Evolutionary conservation across 164 flowering plant genomes (phyloP).

Genomic region (Liriodendron chinense): DNA sequence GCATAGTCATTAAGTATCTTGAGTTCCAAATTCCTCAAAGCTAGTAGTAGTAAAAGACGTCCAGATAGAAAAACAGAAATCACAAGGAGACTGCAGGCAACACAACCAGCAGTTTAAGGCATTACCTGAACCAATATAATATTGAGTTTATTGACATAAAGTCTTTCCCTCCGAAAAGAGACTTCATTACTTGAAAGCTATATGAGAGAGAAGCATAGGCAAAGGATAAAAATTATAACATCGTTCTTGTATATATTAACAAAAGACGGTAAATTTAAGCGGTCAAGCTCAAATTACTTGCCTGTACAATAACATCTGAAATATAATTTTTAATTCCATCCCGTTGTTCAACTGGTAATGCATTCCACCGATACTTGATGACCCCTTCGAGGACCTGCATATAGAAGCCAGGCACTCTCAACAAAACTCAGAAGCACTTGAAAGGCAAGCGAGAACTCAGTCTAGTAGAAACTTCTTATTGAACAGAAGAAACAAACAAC

Average conservation of each 20-base stretch:
- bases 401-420: not conserved
- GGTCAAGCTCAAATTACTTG: conserved; percentile 14
- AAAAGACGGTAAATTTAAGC: not conserved
- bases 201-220: conserved; percentile 5
- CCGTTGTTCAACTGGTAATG: conserved; percentile 88
- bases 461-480: not conserved
- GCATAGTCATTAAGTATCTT: not conserved
- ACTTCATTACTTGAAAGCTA: conserved; percentile 91
- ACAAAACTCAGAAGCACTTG: not conserved
- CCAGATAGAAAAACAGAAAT: not conserved
- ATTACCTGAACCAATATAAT: conserved; percentile 90
- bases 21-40: not conserved
- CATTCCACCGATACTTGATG: conserved; percentile 98
- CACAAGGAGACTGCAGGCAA: not conserved
- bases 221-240: not conserved
- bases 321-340: conserved; percentile 99
- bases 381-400: conserved; percentile 93
- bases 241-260: not conserved
- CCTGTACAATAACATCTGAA: conserved; percentile 97
- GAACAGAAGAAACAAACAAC: not conserved
- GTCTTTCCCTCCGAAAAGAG: conserved; percentile 83
- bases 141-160: conserved; percentile 93
- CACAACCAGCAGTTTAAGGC: not conserved
- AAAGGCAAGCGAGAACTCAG: not conserved
- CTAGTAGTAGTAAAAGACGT: not conserved